Evolutionary conservation across 1,139 yeast species (phyloP), one percentile per base, ranked within the genome.

Genomic region (Protomyces macrosporus): DNA sequence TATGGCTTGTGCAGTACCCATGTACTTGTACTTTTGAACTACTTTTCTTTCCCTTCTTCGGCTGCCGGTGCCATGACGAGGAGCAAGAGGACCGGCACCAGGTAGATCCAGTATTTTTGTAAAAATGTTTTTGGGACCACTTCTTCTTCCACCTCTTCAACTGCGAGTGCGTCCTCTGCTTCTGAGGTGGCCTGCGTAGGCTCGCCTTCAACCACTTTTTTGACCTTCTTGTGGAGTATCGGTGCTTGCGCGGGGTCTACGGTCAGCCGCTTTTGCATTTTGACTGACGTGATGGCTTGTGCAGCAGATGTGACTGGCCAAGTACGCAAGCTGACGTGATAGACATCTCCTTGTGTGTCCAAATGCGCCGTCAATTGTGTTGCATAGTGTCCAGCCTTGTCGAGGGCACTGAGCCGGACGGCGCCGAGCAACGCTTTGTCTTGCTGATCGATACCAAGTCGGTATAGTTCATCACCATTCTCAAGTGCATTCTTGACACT

Each of bases 21-120:
- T 37, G 23, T 23, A 23, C 23, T 3, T 6, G 42, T 37, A 37
- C 12, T 5, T 37, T 9, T 9, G 42, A 37, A 42, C 30, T 42
- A n/a, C 33, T n/a, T 23, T 16, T 42, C 23, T 16, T 42, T 16
- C 16, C 16, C 16, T n/a, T 42, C 48, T 1, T 42, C 48, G n/a
- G n/a, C 30, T 23, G 48, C 48, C 7, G 48, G 48, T 34, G 53
- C 16, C 53, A 50, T 10, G 53, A 60, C 50, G 42, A 53, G 14
- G 12, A 60, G 36, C 14, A 60, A 33, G 23, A 53, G 16, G 14
- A 60, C 10, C 30, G 63, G 63, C 16, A 60, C 30, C 10, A 40
- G 32, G 50, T 53, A 60, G 42, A 53, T 53, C 63, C 63, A 60
- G 58, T 60, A 60, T 50, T 60, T 60, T 42, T 60, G 63, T 30